phyloP scores from a whole-genome alignment of 768 basidiomycete genomes.

The Leccinum fibrillosum region DNA sequence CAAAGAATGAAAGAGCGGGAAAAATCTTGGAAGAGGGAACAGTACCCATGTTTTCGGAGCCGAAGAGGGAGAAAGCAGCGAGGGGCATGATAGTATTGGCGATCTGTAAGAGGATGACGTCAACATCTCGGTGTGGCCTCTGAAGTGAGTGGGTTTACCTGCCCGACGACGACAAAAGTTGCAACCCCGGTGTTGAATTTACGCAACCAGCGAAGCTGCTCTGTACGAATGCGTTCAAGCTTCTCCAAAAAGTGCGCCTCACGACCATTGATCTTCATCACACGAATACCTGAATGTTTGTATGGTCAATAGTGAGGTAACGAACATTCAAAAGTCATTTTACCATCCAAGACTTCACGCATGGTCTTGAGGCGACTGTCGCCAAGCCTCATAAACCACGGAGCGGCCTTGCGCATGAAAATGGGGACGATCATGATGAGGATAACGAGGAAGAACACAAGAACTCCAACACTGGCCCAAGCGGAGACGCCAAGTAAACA shows the following conservation, averaged over 20 bases:
- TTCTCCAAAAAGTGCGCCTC: constrained; percentile 24
- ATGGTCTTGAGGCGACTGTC: constrained; percentile 28
- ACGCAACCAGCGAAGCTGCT: constrained; percentile 25
- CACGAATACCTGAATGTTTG: constrained; percentile 18
- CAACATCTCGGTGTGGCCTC: background rate
- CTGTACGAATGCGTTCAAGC: constrained; percentile 20
- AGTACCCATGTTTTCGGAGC: constrained; percentile 24
- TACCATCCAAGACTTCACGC: constrained; percentile 29
- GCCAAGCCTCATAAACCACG: constrained; percentile 26
- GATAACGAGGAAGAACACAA: constrained; percentile 21
- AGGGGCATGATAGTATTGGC: constrained; percentile 31
- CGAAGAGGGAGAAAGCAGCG: constrained; percentile 31
- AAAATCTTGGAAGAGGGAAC: constrained; percentile 22
- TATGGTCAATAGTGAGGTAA: background rate
- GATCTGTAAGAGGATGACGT: constrained; percentile 9
- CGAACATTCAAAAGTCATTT: background rate
- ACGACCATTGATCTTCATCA: constrained; percentile 29
- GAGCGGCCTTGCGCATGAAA: constrained; percentile 31
- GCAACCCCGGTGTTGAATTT: constrained; percentile 23
- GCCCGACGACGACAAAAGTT: constrained; percentile 26
- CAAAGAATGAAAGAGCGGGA: constrained; percentile 31
- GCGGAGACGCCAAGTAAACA: constrained; percentile 29
- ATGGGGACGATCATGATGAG: constrained; percentile 30
- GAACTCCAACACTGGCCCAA: constrained; percentile 29
- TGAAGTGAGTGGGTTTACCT: constrained; percentile 6